Percentiles rank a stretch among this genome's conserved stretches.
These are phyloP conservation scores for Paraleonurus japonicus DNA, from an alignment of 257 asterid genomes.

Conservation along the genomic window DNA sequence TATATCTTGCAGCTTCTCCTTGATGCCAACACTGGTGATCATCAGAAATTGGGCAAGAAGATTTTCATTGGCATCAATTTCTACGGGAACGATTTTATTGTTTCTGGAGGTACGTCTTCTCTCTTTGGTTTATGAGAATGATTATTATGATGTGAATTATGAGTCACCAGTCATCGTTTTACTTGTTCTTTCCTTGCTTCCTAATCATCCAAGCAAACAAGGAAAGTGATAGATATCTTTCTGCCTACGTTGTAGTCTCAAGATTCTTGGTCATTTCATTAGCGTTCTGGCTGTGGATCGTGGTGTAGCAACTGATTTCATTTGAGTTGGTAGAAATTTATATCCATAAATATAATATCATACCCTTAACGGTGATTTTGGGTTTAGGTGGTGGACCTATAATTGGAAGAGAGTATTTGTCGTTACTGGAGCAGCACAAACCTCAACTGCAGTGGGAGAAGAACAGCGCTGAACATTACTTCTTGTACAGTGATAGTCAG, in stretches of 20 bases:
- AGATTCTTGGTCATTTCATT: neutral
- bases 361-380: slow-evolving; percentile 24
- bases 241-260: no score
- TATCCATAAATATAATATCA: neutral
- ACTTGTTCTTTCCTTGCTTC: no score
- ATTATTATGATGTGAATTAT: neutral
- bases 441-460: slow-evolving; percentile 84
- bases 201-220: no score
- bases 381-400: slow-evolving; percentile 92
- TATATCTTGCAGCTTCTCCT: slow-evolving; percentile 63
- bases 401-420: slow-evolving; percentile 66
- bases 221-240: no score
- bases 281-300: neutral
- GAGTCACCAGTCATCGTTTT: neutral
- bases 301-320: neutral
- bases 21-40: slow-evolving; percentile 30
- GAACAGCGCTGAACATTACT: slow-evolving; percentile 89
- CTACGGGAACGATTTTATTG: slow-evolving; percentile 82
- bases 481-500: slow-evolving; percentile 64
- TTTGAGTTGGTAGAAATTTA: neutral
- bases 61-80: slow-evolving; percentile 78
- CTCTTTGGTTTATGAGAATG: neutral
- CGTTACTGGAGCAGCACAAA: slow-evolving; percentile 72
- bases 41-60: slow-evolving; percentile 46
- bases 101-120: slow-evolving; percentile 67